Evolutionary conservation across 495 filamentous ascomycete species (phyloP).

Genomic region (Penicillium waksmanii): DNA sequence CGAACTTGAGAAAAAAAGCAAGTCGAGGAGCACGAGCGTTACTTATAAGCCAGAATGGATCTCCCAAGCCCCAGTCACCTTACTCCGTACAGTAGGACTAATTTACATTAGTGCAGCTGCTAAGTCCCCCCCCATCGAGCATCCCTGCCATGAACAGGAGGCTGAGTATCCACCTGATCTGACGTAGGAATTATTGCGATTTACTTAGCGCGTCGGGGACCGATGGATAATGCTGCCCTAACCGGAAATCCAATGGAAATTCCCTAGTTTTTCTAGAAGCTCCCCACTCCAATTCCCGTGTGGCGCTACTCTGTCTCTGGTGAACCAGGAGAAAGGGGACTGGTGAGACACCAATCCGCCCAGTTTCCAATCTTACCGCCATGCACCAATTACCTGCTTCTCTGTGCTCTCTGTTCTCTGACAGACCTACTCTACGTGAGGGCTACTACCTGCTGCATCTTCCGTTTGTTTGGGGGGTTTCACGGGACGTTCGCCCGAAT

Average conservation of each 20-base stretch:
- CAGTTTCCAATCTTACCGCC: slow-evolving; percentile 1
- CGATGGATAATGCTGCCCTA: slow-evolving; percentile 33
- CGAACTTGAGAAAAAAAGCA: slow-evolving; percentile 9
- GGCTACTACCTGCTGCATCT: neutral
- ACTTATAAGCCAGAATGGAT: slow-evolving; percentile 29
- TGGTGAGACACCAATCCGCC: neutral
- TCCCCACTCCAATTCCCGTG: slow-evolving; percentile 33
- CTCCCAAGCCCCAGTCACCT: slow-evolving; percentile 15
- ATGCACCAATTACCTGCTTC: neutral
- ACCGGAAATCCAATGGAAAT: slow-evolving; percentile 45
- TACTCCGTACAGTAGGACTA: slow-evolving; percentile 29
- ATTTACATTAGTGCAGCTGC: slow-evolving; percentile 23
- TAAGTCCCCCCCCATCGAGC: slow-evolving; percentile 22
- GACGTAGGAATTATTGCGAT: slow-evolving; percentile 37
- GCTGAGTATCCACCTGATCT: slow-evolving; percentile 40
- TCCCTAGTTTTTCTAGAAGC: slow-evolving; percentile 45
- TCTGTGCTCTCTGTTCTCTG: neutral
- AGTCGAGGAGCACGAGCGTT: slow-evolving; percentile 21
- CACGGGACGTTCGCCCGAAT: slow-evolving; percentile 10
- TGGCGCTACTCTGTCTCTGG: slow-evolving; percentile 21
- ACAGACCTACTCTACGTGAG: neutral
- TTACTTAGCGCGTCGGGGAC: slow-evolving; percentile 8
- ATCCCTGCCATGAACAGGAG: slow-evolving; percentile 48
- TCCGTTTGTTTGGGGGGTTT: slow-evolving; percentile 3
- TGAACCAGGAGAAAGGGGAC: neutral